Conservation (phyloP, 768 basidiomycete genomes). For the Mycena galericulata region DNA sequence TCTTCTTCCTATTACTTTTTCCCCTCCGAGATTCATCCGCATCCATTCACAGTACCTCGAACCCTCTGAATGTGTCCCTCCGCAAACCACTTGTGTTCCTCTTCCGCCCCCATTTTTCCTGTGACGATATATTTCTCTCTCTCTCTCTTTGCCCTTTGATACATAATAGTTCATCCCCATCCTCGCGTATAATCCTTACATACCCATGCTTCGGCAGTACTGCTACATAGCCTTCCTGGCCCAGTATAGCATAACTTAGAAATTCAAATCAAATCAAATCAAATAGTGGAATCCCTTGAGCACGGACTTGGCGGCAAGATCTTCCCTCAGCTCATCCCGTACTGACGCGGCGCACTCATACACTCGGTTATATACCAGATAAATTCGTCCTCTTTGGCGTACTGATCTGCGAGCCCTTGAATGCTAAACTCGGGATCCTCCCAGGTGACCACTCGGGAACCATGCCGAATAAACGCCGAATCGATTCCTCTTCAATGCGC, state of each 20-base stretch:
- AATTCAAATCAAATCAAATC: neutral
- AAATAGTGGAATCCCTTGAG: too few relatives aligned
- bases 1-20: too few relatives aligned
- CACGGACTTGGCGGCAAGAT: too few relatives aligned
- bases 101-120: neutral
- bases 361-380: constrained; percentile 13
- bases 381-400: neutral
- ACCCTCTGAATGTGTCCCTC: neutral
- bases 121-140: neutral
- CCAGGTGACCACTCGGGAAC: neutral
- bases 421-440: neutral
- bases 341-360: too few relatives aligned
- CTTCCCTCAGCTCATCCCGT: too few relatives aligned
- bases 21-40: too few relatives aligned
- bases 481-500: too few relatives aligned
- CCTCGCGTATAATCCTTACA: neutral
- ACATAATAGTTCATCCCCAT: neutral
- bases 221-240: neutral
- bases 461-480: too few relatives aligned
- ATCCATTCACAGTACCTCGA: too few relatives aligned
- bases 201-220: neutral
- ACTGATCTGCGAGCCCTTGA: neutral
- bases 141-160: neutral
- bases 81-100: neutral
- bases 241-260: too few relatives aligned